These are phyloP conservation scores for Neonectria ditissima DNA, from an alignment of 2,329 filamentous ascomycete species.

Conservation along the genomic window DNA sequence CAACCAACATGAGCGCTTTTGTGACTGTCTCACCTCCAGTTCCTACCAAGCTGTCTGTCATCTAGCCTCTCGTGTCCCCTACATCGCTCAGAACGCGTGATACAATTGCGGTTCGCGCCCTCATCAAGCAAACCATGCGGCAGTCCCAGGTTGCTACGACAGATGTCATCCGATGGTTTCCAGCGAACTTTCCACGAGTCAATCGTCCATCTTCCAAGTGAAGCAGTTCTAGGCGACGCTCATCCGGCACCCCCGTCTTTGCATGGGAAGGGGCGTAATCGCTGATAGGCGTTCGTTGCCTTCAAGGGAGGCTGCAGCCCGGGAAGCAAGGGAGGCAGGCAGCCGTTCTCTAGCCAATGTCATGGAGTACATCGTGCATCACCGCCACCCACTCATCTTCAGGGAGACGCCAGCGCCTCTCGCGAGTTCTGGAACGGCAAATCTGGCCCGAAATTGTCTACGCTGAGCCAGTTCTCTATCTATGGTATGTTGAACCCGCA, in stretches of 20 bases:
- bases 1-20: slow-evolving; percentile 2
- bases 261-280: neutral
- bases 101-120: neutral
- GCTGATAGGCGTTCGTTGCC: neutral
- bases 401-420: neutral
- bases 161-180: neutral
- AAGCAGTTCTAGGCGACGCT: neutral
- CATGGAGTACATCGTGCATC: neutral
- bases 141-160: neutral
- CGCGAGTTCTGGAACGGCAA: slow-evolving; percentile 15
- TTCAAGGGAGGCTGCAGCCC: slow-evolving; percentile 11
- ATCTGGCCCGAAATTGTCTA: slow-evolving; percentile 17
- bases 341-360: slow-evolving; percentile 1
- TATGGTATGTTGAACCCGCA: slow-evolving; percentile 15
- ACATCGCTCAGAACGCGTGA: neutral
- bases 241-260: neutral
- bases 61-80: slow-evolving; percentile 3
- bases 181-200: neutral
- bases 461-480: neutral
- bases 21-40: neutral
- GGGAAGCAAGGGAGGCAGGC: slow-evolving; percentile 15
- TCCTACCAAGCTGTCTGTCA: neutral
- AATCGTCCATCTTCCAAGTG: no score
- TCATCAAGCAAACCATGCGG: neutral
- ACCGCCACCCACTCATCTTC: slow-evolving; percentile 2